A percentile compares a stretch with the other conserved stretches of the same genome.
Evolutionary conservation across 352 stramenopile genomes (phyloP).

Genomic region (Phytophthora melonis): DNA sequence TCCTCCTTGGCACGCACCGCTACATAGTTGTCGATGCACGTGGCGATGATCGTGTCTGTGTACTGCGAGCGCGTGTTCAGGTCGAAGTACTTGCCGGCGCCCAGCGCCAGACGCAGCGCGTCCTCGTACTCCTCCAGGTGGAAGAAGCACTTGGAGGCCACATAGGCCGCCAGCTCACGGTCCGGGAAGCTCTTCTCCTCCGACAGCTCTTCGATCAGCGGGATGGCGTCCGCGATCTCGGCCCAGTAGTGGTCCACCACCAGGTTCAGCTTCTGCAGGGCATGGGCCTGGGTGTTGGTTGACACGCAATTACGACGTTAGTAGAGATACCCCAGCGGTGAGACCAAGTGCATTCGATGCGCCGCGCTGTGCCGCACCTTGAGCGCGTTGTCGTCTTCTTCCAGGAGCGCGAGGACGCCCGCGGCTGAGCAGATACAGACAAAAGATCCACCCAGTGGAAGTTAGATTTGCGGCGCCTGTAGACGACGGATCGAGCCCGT

Average conservation of each 20-base stretch:
- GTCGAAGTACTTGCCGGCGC: conserved; percentile 96
- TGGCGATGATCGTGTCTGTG: conserved; percentile 97
- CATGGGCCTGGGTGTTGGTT: conserved; percentile 67
- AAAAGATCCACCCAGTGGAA: conserved; percentile 49
- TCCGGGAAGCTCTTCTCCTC: conserved; percentile 94
- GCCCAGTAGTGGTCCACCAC: conserved; percentile 96
- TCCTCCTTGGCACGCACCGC: conserved; percentile 84
- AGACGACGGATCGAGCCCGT: conserved; percentile 9
- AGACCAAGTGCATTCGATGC: conserved; percentile 2
- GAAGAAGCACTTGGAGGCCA: conserved; percentile 98
- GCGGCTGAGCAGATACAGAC: conserved; percentile 59
- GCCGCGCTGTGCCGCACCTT: conserved; percentile 54
- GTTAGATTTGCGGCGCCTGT: conserved; percentile 32
- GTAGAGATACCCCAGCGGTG: background rate
- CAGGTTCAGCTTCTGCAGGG: conserved; percentile 92
- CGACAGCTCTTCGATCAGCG: conserved; percentile 94
- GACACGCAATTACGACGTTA: conserved; percentile 17
- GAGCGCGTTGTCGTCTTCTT: conserved; percentile 92
- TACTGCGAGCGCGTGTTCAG: conserved; percentile 95
- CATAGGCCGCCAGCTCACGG: conserved; percentile 90
- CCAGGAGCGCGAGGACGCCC: conserved; percentile 90
- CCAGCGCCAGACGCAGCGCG: conserved; percentile 94
- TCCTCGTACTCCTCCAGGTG: conserved; percentile 98
- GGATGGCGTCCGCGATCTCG: conserved; percentile 93
- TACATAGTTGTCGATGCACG: conserved; percentile 99